Evolutionary conservation across 768 basidiomycete species (phyloP), one percentile per base, ranked within the genome.

Genomic region (Stropharia rugosoannulata): DNA sequence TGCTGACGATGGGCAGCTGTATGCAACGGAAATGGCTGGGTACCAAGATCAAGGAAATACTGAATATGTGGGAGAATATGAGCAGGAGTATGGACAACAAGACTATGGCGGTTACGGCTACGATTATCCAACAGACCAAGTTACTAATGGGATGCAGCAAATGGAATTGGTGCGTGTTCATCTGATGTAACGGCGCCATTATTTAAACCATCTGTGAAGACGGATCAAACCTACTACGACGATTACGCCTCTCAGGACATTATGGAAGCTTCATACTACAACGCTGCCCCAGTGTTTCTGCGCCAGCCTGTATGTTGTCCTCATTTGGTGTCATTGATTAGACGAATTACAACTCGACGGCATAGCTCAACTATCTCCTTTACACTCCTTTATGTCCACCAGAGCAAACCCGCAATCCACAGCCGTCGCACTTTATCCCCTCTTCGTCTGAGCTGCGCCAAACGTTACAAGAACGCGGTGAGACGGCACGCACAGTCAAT

Each of bases 361-460:
- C 51, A 41, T 66, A 96, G 93, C 81, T 98, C 44, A 85, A 97
- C 66, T 94, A 99, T 66, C 93, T 98, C 61, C 80, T 98, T 29
- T 99, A 99, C 74, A 87, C 90, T 3, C 81, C 83, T 2, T 80
- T 81, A 62, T 75, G 89, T 64, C 76, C 89, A 42, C 72, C 81
- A 59, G 64, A 77, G 54, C 75, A 88, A 66, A 64, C 80, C 62
- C 67, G 80, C 15, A 76, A 80, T 7, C 47, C 68, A 37, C 59
- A 64, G 59, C 62, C 77, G 64, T 75, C 72, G 29, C 93, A 95
- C 66, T 98, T 96, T 73, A 80, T 97, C 1, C 78, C 75, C 1
- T 63, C 78, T 1, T 78, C 80, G 2, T 54, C 64, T 8, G 71
- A 75, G 5, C 71, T 81, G 19, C 77, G 80, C 0, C 74, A 80